Conservation (phyloP, 345 rosid genomes). For the Pistacia vera region DNA sequence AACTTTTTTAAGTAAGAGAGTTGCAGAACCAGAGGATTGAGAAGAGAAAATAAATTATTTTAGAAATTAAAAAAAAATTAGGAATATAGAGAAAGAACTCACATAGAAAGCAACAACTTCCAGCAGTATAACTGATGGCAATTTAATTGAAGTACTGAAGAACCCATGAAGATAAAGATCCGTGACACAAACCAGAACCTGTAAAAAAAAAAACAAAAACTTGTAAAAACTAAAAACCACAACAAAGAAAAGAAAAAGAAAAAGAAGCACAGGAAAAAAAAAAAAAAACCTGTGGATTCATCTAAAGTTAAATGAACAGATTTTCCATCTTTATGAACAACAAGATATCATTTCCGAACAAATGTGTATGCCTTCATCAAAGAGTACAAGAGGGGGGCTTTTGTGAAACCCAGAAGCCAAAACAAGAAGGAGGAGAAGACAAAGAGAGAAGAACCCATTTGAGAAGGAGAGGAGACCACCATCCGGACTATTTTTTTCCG, state of each 20-base stretch:
- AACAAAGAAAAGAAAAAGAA: not conserved
- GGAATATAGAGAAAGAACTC: conserved; percentile 32
- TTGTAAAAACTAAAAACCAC: not conserved
- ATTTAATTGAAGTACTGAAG: conserved; percentile 90
- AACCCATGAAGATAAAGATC: conserved; percentile 92
- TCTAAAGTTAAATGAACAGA: conserved; percentile 80
- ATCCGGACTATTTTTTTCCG: conserved; percentile 12
- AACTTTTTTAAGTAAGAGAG: no score
- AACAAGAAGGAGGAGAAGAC: conserved; percentile 40
- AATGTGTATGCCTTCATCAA: conserved; percentile 89
- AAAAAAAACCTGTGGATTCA: conserved; percentile 74
- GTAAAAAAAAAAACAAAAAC: conserved; percentile 14
- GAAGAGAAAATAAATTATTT: not conserved
- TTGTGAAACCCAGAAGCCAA: conserved; percentile 56
- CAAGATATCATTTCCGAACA: conserved; percentile 84
- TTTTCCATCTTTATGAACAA: conserved; percentile 75
- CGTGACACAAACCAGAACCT: conserved; percentile 98
- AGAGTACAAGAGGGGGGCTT: conserved; percentile 57
- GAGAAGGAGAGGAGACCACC: conserved; percentile 25
- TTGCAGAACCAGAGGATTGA: not conserved
- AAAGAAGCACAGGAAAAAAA: not conserved
- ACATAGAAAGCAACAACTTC: conserved; percentile 99
- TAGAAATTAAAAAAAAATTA: not conserved
- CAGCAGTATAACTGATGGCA: conserved; percentile 98
- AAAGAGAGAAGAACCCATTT: conserved; percentile 29